Conservation (phyloP, 2,329 filamentous ascomycete species). For the Colletotrichum sp. region DNA sequence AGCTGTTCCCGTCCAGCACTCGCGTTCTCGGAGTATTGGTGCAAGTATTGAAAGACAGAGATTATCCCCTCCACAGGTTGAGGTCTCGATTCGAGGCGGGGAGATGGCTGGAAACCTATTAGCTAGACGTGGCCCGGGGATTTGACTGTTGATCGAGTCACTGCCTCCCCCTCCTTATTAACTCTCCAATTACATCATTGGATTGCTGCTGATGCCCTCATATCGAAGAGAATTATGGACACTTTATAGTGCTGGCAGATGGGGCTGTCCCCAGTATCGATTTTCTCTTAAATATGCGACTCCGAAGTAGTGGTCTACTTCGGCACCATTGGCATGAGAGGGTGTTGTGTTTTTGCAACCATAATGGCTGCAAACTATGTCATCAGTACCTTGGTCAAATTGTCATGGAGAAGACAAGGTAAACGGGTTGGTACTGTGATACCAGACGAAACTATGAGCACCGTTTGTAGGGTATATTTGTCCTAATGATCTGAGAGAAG, state of each 20-base stretch:
- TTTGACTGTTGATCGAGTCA: background rate
- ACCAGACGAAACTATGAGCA: background rate
- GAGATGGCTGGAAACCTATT: accelerated
- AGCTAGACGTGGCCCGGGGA: no score
- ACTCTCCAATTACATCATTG: no score
- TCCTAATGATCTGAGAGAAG: accelerated
- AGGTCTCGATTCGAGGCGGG: background rate
- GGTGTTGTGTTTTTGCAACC: background rate
- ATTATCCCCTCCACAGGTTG: background rate
- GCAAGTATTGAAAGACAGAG: background rate
- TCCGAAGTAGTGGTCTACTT: background rate
- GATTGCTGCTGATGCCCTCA: no score
- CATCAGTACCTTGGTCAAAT: background rate
- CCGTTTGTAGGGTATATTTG: accelerated
- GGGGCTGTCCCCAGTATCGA: background rate
- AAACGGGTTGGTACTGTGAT: background rate
- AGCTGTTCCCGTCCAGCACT: background rate
- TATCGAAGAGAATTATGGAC: accelerated
- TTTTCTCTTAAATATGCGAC: background rate
- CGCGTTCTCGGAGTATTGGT: background rate
- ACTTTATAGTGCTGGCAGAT: background rate
- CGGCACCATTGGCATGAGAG: no score
- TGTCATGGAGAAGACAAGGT: background rate
- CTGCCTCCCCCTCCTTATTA: background rate
- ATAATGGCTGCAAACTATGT: background rate